Base-by-base conservation (phyloP, 2,329 filamentous ascomycete species). In the Knufia petricola region DNA sequence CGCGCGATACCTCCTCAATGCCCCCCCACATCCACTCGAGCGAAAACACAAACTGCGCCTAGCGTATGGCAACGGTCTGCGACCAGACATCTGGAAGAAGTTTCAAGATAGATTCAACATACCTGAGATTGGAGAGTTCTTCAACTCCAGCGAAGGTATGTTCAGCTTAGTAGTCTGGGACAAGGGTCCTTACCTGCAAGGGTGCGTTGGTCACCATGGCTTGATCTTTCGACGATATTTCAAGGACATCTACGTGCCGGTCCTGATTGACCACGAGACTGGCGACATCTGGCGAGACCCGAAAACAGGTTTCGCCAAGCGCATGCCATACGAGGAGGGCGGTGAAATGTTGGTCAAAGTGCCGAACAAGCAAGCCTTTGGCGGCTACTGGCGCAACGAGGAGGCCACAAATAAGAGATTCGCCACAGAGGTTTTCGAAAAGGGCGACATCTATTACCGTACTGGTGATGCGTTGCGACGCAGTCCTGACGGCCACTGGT, bases 381-480 rank as follows among this genome's bases (percentile, higher is more conserved):
- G 88, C 61, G 88, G 88, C 1, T 95, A 95, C 66, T 87, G 82
- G 64, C 79, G 81, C 51, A 87, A 94, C 62, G 64, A 73, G 12
- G 73, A 75, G 26, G 86, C 87, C 0, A 86, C 83, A 0, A 69
- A 79, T 32, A 74, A 77, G 55, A 94, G 94, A 66, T 76, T 94
- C 40, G 64, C 92, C 52, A 77, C 82, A 3, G 71, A 84, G 57
- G 85, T 92, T 1, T 78, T 92, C 54, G 69, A 67, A 50, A 82
- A 82, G 59, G 87, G 84, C 12, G 88, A 95, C 60, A 82, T 79
- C 0, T 94, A 80, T 73, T 94, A 88, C 71, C 79, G 87, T 20
- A 84, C 85, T 0, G 88, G 88, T n/a, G 88, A 95, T 59, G 74
- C 92, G 15, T 68, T 92, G 26, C 74, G 81, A n/a, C 77, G 75